Percentiles rank a stretch among this genome's conserved stretches.
Evolutionary conservation across 2,329 filamentous ascomycete species (phyloP).

Genomic region (Calonectria honghensis): DNA sequence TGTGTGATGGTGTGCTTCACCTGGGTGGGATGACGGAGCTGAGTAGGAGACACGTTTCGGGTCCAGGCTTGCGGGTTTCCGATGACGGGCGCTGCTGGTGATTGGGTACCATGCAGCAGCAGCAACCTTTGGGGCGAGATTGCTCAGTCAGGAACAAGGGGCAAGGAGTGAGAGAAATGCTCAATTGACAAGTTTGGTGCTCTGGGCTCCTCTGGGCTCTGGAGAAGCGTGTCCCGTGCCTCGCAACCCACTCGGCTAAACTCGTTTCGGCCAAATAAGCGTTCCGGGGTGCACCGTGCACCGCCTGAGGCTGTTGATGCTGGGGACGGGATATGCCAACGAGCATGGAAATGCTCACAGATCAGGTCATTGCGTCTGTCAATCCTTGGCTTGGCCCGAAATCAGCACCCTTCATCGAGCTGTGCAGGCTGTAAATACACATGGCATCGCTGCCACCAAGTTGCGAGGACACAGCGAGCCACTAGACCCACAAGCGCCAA

Average conservation of each 20-base stretch:
- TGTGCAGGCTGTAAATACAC: not conserved
- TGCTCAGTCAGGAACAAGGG: conserved; percentile 18
- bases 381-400: not conserved
- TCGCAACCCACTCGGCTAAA: not conserved
- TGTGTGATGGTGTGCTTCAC: not conserved
- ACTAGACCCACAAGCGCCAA: not conserved
- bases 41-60: not conserved
- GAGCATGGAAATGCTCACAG: not conserved
- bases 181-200: not conserved
- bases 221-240: conserved; percentile 8
- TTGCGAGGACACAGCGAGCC: not conserved
- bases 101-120: conserved; percentile 17
- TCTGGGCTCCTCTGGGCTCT: not conserved
- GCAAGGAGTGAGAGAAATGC: not conserved
- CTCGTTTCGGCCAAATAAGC: conserved; percentile 17
- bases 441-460: not conserved
- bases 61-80: not conserved
- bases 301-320: not conserved
- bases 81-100: not conserved
- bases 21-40: not conserved
- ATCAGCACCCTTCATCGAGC: not conserved
- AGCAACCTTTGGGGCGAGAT: not conserved
- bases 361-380: not conserved
- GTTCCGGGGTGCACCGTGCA: not conserved
- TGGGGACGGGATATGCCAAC: not conserved